Base-by-base conservation (phyloP, 371 early-diverging fungal genomes). In the Saksenaea vasiformis region DNA sequence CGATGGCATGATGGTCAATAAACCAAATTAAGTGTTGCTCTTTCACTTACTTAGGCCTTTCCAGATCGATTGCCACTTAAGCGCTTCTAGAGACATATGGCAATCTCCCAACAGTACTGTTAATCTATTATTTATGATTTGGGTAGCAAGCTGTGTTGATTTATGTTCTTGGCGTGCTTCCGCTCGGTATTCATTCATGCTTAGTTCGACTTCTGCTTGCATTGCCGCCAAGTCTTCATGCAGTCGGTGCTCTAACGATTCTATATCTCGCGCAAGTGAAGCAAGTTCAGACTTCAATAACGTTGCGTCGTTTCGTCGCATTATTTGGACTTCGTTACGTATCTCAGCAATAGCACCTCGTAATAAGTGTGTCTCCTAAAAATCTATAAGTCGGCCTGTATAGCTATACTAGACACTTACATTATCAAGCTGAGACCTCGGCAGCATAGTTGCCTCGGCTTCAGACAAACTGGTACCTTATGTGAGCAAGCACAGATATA, bases 251-350 rank as follows among this genome's bases (percentile, higher is more conserved):
- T 80, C 82, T 70, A 94, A 61, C 1, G 77, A 69, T 54, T 93
- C 92, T 15, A 94, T 80, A 54, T 91, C 92, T 17, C 91, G 82
- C 41, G 83, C 71, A 17, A 93, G 86, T 1, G 72, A 64, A 3
- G 90, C 89, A 0, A 87, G 67, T 56, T 91, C 91, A 37, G 87
- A 83, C 36, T 85, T 83, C 39, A 94, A 68, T 2, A 84, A 72
- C 11, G 89, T 83, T 10, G 88, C 84, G 70, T 93, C 93, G 76
- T 91, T 94, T 61, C 90, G 90, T 28, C 93, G 87, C 27, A 91
- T 69, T 51, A 91, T 80, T 61, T 89, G 87, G 38, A 93, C 87
- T 66, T 93, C 95, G 39, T 87, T 90, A 37, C 90, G 80, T 38
- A 95, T 85, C 59, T 93, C 93, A n/a, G 81, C 75, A 34, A 91